Percentiles rank a stretch among this genome's conserved stretches.
phyloP scores from a whole-genome alignment of 2,329 filamentous ascomycete species.

The Grosmannia penicillata region DNA sequence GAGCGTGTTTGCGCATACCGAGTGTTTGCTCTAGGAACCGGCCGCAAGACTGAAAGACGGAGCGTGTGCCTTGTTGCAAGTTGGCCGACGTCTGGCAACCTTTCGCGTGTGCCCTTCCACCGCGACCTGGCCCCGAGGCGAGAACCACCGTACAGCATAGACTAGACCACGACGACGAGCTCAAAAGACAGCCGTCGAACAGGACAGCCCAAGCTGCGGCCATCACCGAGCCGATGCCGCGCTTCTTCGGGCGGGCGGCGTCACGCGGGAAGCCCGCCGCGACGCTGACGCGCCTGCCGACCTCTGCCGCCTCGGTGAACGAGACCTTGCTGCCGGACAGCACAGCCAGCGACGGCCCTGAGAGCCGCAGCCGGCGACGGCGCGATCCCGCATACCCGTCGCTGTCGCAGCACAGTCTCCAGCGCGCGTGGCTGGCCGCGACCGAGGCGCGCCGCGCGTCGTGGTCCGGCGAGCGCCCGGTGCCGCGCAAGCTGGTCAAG shows the following conservation, averaged over 20 bases:
- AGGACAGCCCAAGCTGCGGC: not conserved
- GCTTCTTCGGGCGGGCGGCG: not conserved
- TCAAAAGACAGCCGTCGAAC: not conserved
- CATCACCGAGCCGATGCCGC: not conserved
- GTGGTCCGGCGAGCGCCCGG: constrained; percentile 6
- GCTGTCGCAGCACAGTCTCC: constrained; percentile 1
- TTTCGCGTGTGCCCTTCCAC: no score
- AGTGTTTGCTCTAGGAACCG: no score
- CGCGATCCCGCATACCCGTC: not conserved
- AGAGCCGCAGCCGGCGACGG: not conserved
- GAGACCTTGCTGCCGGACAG: constrained; percentile 6
- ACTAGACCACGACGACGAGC: no score
- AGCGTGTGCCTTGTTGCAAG: no score
- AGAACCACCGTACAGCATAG: no score
- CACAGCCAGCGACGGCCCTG: not conserved
- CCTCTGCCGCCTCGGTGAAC: constrained; percentile 7
- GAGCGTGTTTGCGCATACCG: no score
- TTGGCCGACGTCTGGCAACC: no score
- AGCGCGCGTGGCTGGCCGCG: constrained; percentile 7
- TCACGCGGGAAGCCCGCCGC: not conserved
- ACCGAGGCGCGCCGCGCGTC: constrained; percentile 17
- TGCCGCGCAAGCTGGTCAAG: constrained; percentile 12
- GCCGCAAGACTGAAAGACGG: no score
- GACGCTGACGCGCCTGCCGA: no score
- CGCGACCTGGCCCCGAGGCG: no score